phyloP scores from a whole-genome alignment of 192 early-diverging fungal genomes.

The Chytriomyces sp. region DNA sequence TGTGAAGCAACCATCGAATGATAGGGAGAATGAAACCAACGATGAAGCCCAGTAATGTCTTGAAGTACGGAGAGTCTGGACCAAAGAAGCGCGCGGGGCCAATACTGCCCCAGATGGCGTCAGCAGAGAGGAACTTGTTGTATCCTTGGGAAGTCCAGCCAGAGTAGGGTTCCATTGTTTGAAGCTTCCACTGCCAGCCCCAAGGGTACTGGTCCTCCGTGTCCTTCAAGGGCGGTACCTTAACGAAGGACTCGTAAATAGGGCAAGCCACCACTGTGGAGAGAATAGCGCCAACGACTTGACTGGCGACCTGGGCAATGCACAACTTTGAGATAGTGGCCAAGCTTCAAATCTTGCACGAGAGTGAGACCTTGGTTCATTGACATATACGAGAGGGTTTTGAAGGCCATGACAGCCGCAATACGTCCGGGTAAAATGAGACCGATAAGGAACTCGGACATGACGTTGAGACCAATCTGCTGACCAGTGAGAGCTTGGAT shows the following conservation, averaged over 20 bases:
- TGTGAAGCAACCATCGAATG: constrained; percentile 42
- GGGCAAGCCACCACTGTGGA: constrained; percentile 55
- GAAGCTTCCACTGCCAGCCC: no score
- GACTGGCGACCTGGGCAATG: no score
- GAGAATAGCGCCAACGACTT: constrained; percentile 59
- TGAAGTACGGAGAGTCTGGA: constrained; percentile 10
- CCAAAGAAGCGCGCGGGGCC: constrained; percentile 64
- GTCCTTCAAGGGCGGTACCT: not conserved
- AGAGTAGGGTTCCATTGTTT: no score
- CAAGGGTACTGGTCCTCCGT: not conserved
- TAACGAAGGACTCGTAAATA: constrained; percentile 51
- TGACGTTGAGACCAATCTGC: no score
- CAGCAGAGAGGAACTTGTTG: constrained; percentile 64
- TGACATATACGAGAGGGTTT: constrained; percentile 77
- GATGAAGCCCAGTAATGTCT: constrained; percentile 20
- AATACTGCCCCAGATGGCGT: constrained; percentile 69
- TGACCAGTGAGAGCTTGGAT: no score
- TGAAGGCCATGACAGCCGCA: no score
- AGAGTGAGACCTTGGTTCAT: constrained; percentile 77
- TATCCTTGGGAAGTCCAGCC: constrained; percentile 32
- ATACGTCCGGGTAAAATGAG: no score
- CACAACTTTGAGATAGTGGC: constrained; percentile 75
- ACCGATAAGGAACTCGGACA: no score
- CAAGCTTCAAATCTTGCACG: constrained; percentile 70
- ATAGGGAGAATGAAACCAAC: constrained; percentile 37